Conservation (phyloP, 768 basidiomycete genomes). For the Pulveroboletus sp. region DNA sequence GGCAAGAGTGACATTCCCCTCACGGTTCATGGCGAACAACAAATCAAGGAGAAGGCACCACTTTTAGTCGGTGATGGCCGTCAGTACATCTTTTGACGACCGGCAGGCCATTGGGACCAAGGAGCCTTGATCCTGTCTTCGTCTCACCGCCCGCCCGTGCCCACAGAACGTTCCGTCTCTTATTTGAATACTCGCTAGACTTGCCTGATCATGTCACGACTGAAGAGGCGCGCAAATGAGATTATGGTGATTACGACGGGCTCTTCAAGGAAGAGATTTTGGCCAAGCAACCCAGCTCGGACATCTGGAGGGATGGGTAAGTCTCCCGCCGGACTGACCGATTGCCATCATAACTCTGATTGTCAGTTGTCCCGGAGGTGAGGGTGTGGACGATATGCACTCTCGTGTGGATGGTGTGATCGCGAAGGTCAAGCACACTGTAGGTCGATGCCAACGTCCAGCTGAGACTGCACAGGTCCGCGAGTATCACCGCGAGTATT, state of each 20-base stretch:
- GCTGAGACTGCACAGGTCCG: slow-evolving; percentile 46
- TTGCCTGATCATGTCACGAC: slow-evolving; percentile 52
- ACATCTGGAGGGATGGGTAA: slow-evolving; percentile 84
- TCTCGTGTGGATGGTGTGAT: slow-evolving; percentile 75
- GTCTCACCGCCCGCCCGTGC: slow-evolving; percentile 89
- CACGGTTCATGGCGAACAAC: slow-evolving; percentile 67
- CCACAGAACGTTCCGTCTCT: slow-evolving; percentile 77
- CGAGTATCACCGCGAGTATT: slow-evolving; percentile 65
- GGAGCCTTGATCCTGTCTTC: slow-evolving; percentile 65
- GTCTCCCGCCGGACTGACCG: slow-evolving; percentile 11
- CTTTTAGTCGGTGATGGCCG: slow-evolving; percentile 73
- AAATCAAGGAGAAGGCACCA: slow-evolving; percentile 59
- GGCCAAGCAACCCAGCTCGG: slow-evolving; percentile 55
- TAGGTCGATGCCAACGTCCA: neutral
- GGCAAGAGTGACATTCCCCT: slow-evolving; percentile 86
- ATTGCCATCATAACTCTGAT: slow-evolving; percentile 4
- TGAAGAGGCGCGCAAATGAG: slow-evolving; percentile 78
- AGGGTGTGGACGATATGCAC: slow-evolving; percentile 76
- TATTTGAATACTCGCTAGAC: slow-evolving; percentile 51
- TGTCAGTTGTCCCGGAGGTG: slow-evolving; percentile 79
- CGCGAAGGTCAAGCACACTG: slow-evolving; percentile 45
- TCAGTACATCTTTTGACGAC: slow-evolving; percentile 36
- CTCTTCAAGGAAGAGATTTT: slow-evolving; percentile 75
- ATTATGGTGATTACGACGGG: slow-evolving; percentile 91
- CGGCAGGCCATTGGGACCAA: slow-evolving; percentile 27